Conservation (phyloP, 2,329 filamentous ascomycete species). For the Dothistroma septosporum region DNA sequence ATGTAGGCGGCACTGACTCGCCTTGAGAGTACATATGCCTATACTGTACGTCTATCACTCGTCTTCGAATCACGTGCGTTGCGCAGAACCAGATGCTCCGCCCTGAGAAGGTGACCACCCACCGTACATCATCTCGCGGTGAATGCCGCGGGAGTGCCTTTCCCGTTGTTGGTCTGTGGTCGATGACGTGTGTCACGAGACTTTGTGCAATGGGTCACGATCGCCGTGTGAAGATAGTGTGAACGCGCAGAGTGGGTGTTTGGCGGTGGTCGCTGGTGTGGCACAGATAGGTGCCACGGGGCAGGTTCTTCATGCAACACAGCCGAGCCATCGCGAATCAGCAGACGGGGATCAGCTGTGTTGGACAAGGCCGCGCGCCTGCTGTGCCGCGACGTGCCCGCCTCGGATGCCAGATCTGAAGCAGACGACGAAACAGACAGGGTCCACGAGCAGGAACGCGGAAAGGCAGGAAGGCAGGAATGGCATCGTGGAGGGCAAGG, state of each 20-base stretch:
- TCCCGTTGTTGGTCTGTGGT: neutral
- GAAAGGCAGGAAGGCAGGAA: neutral
- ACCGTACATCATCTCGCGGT: neutral
- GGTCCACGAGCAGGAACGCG: neutral
- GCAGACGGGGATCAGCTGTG: slow-evolving; percentile 1
- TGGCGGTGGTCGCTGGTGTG: neutral
- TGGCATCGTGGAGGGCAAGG: neutral
- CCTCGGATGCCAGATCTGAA: neutral
- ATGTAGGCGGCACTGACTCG: neutral
- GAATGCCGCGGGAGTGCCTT: neutral
- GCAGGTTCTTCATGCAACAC: too few species aligned
- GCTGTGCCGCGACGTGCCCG: neutral
- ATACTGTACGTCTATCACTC: neutral
- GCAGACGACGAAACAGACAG: slow-evolving; percentile 1
- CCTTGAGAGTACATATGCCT: neutral
- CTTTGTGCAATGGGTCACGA: slow-evolving; percentile 1
- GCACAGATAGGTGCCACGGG: slow-evolving; percentile 5
- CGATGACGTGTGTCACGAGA: neutral
- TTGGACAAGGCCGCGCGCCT: neutral
- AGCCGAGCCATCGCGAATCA: slow-evolving; percentile 13
- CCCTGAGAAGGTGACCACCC: neutral
- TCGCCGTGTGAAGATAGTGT: neutral
- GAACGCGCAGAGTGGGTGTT: neutral
- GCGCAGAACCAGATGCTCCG: neutral
- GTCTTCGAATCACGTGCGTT: neutral